Evolutionary conservation across 148 eudicot genomes (phyloP), one percentile per base, ranked within the genome.

Genomic region (Oxyria digyna): DNA sequence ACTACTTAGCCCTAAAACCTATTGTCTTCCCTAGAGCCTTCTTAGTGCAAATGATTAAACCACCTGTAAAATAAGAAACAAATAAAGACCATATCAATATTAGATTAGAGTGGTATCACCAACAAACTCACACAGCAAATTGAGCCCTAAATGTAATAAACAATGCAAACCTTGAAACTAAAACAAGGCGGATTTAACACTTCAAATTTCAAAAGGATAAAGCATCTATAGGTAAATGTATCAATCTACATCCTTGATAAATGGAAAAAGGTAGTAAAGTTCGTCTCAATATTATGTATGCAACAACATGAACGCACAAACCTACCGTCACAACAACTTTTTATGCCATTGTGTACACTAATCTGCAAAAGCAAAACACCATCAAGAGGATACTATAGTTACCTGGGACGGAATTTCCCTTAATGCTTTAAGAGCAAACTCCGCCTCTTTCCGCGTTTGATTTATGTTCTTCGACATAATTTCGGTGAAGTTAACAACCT

Each of bases 321-420:
- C 98, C 98, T 88, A 75, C 90, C 98, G 27, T 97, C 86, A n/a
- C 73, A 94, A 94, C 98, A 64, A 88, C 85, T 77, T 83, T 94
- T 75, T 82, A 88, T 83, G 82, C 74, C 75, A 80, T 76, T 14
- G 74, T 76, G 74, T 92, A 88, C 77, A 73, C 79, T 71, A 78
- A 82, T 79, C 97, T 92, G 85, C 73, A 69, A 76, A 72, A 77
- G 48, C 37, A 71, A 38, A 71, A 77, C 0, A 1, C 17, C 8
- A 55, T 26, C 33, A 26, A 7, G 63, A 55, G n/a, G 33, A 13
- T 55, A 55, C n/a, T 24, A 12, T 55, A 17, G n/a, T n/a, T n/a
- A n/a, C n/a, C 67, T 94, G 99, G 69, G 89, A 69, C 71, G 99
- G 99, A 76, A 94, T 85, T 76, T 91, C 97, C 99, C 91, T 94